These are phyloP conservation scores for Codiaeum variegatum DNA, from an alignment of 441 rosid genomes.

Conservation along the genomic window DNA sequence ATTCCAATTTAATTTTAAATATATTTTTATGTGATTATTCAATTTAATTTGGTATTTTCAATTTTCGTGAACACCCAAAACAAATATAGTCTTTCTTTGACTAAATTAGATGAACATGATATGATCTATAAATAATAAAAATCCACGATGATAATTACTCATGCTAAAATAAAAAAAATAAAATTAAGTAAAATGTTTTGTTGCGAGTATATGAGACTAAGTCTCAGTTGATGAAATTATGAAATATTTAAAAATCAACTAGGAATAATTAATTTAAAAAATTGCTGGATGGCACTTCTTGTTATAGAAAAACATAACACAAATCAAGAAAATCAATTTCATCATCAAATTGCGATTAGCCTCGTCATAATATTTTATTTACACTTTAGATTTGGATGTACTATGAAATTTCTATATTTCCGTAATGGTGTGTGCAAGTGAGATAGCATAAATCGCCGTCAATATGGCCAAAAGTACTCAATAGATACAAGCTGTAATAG, in stretches of 20 bases:
- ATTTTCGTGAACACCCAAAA: too few species aligned
- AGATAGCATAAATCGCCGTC: background rate
- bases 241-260: background rate
- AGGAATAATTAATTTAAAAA: background rate
- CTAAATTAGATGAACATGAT: too few species aligned
- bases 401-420: background rate
- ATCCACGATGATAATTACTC: too few species aligned
- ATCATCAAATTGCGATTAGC: background rate
- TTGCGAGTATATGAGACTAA: background rate
- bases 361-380: background rate
- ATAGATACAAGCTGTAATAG: background rate
- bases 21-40: too few species aligned
- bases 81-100: too few species aligned
- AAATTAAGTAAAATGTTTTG: too few species aligned
- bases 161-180: too few species aligned
- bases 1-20: too few species aligned
- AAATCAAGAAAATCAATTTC: background rate
- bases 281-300: slow-evolving; percentile 1
- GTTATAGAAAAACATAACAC: too few species aligned
- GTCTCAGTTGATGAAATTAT: background rate
- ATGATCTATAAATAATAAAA: too few species aligned
- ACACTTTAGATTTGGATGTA: too few species aligned
- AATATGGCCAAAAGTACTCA: background rate
- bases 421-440: background rate
- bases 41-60: too few species aligned